Percentiles rank a stretch among this genome's conserved stretches.
These are phyloP conservation scores for Colletotrichum siamense DNA, from an alignment of 2,329 filamentous ascomycete genomes.

Conservation along the genomic window DNA sequence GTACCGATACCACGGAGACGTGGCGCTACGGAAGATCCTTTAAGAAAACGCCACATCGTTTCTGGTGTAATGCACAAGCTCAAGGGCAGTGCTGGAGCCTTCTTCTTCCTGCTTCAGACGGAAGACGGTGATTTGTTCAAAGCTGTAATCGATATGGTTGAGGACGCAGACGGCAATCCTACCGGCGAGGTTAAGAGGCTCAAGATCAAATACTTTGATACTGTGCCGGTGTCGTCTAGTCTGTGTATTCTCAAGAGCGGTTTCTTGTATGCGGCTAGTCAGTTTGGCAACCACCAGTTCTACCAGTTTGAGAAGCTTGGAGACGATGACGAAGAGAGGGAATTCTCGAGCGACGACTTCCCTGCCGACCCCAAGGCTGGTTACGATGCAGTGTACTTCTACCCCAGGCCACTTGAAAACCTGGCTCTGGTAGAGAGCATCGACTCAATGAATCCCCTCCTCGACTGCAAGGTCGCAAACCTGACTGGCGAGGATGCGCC, in stretches of 20 bases:
- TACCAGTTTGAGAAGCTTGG: conserved; percentile 98
- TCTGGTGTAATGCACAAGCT: conserved; percentile 97
- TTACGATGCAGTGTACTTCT: conserved; percentile 84
- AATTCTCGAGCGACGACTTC: conserved; percentile 85
- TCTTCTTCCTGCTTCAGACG: conserved; percentile 95
- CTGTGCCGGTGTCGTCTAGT: conserved; percentile 84
- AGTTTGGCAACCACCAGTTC: conserved; percentile 91
- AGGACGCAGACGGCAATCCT: conserved; percentile 77
- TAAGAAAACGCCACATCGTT: conserved; percentile 85
- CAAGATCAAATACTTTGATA: conserved; percentile 98
- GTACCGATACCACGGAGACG: conserved; percentile 87
- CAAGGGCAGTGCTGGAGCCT: conserved; percentile 80
- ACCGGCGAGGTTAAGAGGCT: conserved; percentile 83
- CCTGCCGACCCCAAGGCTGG: conserved; percentile 75
- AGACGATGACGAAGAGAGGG: conserved; percentile 89
- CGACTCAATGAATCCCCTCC: conserved; percentile 86
- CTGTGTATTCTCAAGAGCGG: conserved; percentile 95
- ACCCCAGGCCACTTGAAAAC: conserved; percentile 80
- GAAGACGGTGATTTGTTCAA: conserved; percentile 99
- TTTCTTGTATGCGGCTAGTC: conserved; percentile 90
- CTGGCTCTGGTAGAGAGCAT: conserved; percentile 84
- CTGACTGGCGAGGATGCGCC: conserved; percentile 91
- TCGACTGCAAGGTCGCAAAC: conserved; percentile 92
- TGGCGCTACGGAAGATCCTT: conserved; percentile 89
- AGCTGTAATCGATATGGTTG: conserved; percentile 88